Evolutionary conservation across 2,329 filamentous ascomycete species (phyloP), one percentile per base, ranked within the genome.

Genomic region (Beauveria sp.): DNA sequence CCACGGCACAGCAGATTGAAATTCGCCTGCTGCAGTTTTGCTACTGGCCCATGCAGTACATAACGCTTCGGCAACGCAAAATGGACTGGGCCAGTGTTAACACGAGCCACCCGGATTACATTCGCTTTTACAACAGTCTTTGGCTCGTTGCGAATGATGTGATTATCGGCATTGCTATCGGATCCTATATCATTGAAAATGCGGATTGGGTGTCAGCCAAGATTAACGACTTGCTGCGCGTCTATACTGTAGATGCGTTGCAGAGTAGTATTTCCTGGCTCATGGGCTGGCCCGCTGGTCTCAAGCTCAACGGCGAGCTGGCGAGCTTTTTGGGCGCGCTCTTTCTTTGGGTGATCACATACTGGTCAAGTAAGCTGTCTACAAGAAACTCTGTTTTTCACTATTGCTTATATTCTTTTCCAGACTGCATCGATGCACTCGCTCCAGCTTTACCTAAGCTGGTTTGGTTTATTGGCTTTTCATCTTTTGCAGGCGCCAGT

Each of bases 121-220:
- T 99, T 66, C 89, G 94, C 18, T 99, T 99, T 75, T 99, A 97
- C 77, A 99, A 99, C 73, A 97, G 92, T 69, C 79, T 99, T 5
- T 99, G 94, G 94, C 88, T 99, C 9, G 94, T 99, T 24, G 92
- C 92, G 34, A 99, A 99, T 76, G 94, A 99, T 76, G 89, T 99
- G 52, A 99, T 99, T 65, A 97, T 99, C 63, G 96, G 94, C 28
- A 97, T 99, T 66, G 94, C 94, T 1, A 77, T 99, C 8, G 96
- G 94, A 0, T 96, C 92, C 1, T 99, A 96, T 72, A 96, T 99
- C 64, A 93, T 97, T 64, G 94, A 99, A 71, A 97, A 99, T 68
- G 88, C 91, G 2, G 82, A 85, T 60, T 91, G 89, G 80, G 91
- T 96, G 2, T 92, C 92, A 2, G 81, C 84, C 57, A 86, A 89